A percentile compares a stretch with the other conserved stretches of the same genome.
Conservation (phyloP, 2,329 filamentous ascomycete genomes). For the Knufia fluminis region DNA sequence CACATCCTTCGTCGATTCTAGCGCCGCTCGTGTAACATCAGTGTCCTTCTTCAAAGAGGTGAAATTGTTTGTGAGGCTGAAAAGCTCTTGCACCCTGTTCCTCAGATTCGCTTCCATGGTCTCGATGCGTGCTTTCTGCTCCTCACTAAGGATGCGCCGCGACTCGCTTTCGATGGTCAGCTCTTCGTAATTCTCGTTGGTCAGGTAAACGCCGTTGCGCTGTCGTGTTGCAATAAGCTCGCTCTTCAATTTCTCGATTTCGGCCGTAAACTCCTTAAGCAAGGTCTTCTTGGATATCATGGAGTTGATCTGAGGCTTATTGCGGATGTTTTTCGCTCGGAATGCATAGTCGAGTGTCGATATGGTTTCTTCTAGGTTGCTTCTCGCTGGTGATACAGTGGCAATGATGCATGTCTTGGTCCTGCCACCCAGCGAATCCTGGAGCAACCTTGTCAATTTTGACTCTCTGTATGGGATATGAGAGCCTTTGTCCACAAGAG, state of each 20-base stretch:
- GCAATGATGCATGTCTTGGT: slow-evolving; percentile 99
- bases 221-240: slow-evolving; percentile 88
- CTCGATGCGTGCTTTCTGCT: slow-evolving; percentile 85
- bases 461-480: slow-evolving; percentile 94
- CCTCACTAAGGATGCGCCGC: slow-evolving; percentile 78
- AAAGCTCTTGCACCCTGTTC: slow-evolving; percentile 89
- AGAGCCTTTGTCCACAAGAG: slow-evolving; percentile 75
- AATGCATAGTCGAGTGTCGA: slow-evolving; percentile 97
- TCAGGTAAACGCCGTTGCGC: slow-evolving; percentile 88
- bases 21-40: slow-evolving; percentile 59
- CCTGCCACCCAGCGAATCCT: slow-evolving; percentile 89
- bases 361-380: slow-evolving; percentile 94
- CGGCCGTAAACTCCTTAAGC: slow-evolving; percentile 76
- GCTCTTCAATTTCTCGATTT: slow-evolving; percentile 90
- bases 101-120: slow-evolving; percentile 82
- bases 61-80: slow-evolving; percentile 76
- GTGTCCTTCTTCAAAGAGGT: slow-evolving; percentile 84
- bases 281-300: slow-evolving; percentile 88
- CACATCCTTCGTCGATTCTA: slow-evolving; percentile 72
- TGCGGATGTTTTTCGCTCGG: slow-evolving; percentile 94
- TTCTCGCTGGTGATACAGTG: slow-evolving; percentile 87
- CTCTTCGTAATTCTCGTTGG: slow-evolving; percentile 80
- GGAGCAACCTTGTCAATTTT: slow-evolving; percentile 84
- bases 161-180: slow-evolving; percentile 90
- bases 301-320: slow-evolving; percentile 92